These are phyloP conservation scores for Termitomyces sp. DNA, from an alignment of 768 basidiomycete species.

Conservation along the genomic window DNA sequence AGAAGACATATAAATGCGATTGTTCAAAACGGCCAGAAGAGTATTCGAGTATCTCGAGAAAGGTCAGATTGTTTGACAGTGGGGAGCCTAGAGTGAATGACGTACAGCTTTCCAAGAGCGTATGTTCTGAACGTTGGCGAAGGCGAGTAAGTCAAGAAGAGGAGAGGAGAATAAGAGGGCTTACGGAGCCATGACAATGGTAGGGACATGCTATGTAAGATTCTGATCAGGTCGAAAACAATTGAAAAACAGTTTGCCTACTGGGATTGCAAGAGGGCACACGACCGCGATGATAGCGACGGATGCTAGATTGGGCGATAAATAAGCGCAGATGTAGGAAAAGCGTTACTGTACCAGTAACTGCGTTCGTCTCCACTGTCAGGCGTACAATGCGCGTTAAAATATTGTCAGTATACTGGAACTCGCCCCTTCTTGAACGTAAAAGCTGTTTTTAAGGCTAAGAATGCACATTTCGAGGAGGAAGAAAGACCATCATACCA, in stretches of 20 bases:
- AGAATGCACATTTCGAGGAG: neutral
- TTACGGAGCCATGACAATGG: conserved; percentile 12
- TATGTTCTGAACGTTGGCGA: conserved; percentile 2
- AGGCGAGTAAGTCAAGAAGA: too few species aligned
- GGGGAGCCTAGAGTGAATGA: neutral
- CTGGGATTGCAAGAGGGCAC: neutral
- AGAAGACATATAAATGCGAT: conserved; percentile 12
- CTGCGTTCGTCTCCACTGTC: neutral
- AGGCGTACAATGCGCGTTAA: neutral
- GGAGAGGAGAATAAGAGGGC: neutral
- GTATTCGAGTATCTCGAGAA: conserved; percentile 12
- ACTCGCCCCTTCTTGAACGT: conserved; percentile 1
- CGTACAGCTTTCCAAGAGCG: conserved; percentile 12
- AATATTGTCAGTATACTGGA: neutral
- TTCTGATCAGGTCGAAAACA: neutral
- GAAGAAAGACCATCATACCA: neutral
- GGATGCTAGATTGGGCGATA: neutral
- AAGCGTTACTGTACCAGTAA: neutral
- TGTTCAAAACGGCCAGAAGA: conserved; percentile 12
- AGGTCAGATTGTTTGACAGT: neutral
- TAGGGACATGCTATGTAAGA: conserved; percentile 3
- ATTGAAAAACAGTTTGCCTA: neutral
- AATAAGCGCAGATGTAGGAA: neutral
- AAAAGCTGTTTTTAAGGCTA: neutral
- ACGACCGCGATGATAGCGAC: neutral